Conservation (phyloP, 352 stramenopile species). For the Globisporangium acanthophoron region DNA sequence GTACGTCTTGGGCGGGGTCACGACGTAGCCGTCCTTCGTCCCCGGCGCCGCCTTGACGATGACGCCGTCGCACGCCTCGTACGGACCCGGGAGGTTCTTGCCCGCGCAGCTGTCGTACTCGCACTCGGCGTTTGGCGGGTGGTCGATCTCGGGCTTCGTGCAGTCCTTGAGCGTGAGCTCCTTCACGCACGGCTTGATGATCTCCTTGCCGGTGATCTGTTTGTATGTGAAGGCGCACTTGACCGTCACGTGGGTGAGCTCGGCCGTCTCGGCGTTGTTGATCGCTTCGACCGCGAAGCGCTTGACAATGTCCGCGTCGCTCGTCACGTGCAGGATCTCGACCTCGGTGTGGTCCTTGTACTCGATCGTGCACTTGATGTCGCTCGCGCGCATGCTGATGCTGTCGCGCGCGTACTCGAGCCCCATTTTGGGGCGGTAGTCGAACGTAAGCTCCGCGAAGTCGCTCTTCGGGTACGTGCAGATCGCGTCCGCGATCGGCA, state of each 20-base stretch:
- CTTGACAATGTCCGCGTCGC: slow-evolving; percentile 37
- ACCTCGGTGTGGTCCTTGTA: slow-evolving; percentile 22
- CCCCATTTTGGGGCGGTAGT: slow-evolving; percentile 45
- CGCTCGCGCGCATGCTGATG: slow-evolving; percentile 30
- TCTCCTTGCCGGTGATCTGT: slow-evolving; percentile 14
- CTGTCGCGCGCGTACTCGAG: slow-evolving; percentile 30
- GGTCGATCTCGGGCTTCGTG: slow-evolving; percentile 42
- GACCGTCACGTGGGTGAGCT: slow-evolving; percentile 36
- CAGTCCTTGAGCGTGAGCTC: slow-evolving; percentile 59
- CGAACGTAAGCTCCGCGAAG: slow-evolving; percentile 62
- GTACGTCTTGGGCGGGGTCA: slow-evolving; percentile 12
- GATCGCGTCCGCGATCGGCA: slow-evolving; percentile 25
- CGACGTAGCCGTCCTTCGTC: neutral
- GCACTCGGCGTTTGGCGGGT: slow-evolving; percentile 31
- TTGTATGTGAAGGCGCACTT: slow-evolving; percentile 54
- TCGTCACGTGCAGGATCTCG: slow-evolving; percentile 28
- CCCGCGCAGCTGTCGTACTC: slow-evolving; percentile 30
- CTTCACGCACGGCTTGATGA: slow-evolving; percentile 28
- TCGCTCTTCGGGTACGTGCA: slow-evolving; percentile 54
- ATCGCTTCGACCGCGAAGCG: slow-evolving; percentile 56
- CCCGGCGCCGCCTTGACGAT: slow-evolving; percentile 19
- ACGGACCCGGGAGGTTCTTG: slow-evolving; percentile 24
- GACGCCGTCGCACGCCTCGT: slow-evolving; percentile 42
- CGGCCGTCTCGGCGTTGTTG: slow-evolving; percentile 28
- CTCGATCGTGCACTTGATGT: slow-evolving; percentile 34